Conservation (phyloP, 495 filamentous ascomycete genomes). For the Venustampulla echinocandica region DNA sequence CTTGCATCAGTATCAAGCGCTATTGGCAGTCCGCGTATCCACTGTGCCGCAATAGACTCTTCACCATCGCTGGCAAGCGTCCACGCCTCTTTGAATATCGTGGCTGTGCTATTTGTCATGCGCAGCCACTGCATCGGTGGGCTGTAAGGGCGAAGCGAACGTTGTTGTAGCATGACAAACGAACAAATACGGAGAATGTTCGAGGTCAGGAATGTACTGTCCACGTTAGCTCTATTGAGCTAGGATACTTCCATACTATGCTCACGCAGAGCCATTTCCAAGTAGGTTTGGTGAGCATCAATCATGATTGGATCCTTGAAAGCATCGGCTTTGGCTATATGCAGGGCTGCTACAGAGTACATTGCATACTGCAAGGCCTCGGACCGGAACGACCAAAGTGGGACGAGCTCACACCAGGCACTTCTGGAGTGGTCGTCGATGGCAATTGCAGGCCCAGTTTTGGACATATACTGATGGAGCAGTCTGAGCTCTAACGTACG, state of each 20-base stretch:
- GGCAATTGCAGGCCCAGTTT: slow-evolving; percentile 6
- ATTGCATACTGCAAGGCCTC: slow-evolving; percentile 31
- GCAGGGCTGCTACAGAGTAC: slow-evolving; percentile 27
- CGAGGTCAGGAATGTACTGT: slow-evolving; percentile 29
- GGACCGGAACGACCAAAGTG: slow-evolving; percentile 25
- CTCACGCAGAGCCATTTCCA: slow-evolving; percentile 27
- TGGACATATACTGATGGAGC: background rate
- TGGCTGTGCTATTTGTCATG: slow-evolving; percentile 18
- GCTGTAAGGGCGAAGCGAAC: slow-evolving; percentile 26
- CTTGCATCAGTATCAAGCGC: slow-evolving; percentile 13
- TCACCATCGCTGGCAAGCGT: too few species aligned
- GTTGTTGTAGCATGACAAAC: slow-evolving; percentile 26
- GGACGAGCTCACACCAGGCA: slow-evolving; percentile 21
- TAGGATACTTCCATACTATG: slow-evolving; percentile 28
- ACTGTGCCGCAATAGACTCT: too few species aligned
- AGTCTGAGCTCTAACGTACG: background rate
- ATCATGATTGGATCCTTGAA: slow-evolving; percentile 18
- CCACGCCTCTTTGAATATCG: too few species aligned
- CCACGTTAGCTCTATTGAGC: slow-evolving; percentile 27
- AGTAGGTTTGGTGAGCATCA: slow-evolving; percentile 26
- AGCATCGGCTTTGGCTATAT: slow-evolving; percentile 21
- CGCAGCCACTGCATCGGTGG: slow-evolving; percentile 32
- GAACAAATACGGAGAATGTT: slow-evolving; percentile 23
- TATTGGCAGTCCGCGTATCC: too few species aligned
- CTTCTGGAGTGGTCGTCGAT: slow-evolving; percentile 7